Base-by-base conservation (phyloP, 371 early-diverging fungal genomes). In the Actinomucor elegans region DNA sequence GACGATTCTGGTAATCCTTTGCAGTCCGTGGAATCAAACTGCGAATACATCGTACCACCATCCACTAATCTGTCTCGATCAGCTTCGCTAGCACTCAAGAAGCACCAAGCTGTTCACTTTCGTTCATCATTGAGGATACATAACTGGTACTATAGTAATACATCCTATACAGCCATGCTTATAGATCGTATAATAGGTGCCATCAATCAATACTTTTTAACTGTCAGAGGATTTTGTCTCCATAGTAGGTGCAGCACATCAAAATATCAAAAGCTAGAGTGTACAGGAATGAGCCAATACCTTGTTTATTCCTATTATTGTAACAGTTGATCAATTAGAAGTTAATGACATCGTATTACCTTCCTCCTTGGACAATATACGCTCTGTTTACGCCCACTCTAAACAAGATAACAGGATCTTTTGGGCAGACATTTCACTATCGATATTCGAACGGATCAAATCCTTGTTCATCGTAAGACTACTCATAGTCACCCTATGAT, bases 401-500 rank as follows among this genome's bases (percentile, higher is more conserved):
- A 21, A 32, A 9, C 52, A 41, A 18, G 18, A 17, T 2, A 15
- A 34, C 27, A n/a, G 8, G 0, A 24, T 52, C 12, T 26, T 52
- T 1, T 52, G 52, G 52, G 52, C 52, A 12, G 52, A 44, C 4
- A 52, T 33, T 24, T 10, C 20, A 48, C 21, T 23, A 35, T 43
- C 4, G 43, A 43, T 28, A 28, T 28, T 12, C 8, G 26, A 27
- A 35, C 48, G 10, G 18, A 27, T 26, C 12, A 48, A 27, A 28
- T 36, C 6, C 3, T 26, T 17, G 9, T 31, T 1, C 35, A 35
- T 17, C 9, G 35, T 4, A 48, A 28, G 20, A 27, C 36, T 17
- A 35, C 34, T 8, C 31, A 48, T 37, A 21, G 32, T 18, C 46
- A 45, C n/a, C 61, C 77, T 5, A 74, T 90, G 10, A 77, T 66